Conservation (phyloP, 1,284 basidiomycete genomes). For the Trichosporon ovoides region DNA sequence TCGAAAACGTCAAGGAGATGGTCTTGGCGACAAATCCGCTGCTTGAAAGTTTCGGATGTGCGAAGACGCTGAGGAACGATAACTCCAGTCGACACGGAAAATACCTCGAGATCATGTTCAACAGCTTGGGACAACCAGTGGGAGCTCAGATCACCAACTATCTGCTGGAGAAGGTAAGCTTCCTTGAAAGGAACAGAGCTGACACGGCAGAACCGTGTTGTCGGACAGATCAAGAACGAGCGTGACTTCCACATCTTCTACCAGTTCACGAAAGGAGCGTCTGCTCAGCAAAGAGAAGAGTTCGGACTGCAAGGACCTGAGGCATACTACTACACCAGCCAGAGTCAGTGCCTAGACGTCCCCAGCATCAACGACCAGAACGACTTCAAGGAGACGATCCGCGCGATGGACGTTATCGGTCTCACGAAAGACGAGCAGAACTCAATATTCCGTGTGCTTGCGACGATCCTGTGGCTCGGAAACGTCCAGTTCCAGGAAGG, state of each 20-base stretch:
- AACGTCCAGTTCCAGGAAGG: conserved; percentile 86
- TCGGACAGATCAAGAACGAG: conserved; percentile 94
- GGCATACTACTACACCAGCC: conserved; percentile 87
- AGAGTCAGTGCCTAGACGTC: conserved; percentile 88
- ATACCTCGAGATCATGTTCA: conserved; percentile 99
- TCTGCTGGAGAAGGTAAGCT: conserved; percentile 75
- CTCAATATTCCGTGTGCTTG: conserved; percentile 90
- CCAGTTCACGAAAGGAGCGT: conserved; percentile 96
- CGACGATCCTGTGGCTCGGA: conserved; percentile 90
- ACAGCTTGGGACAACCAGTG: conserved; percentile 82
- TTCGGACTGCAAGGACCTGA: conserved; percentile 98
- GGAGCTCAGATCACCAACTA: conserved; percentile 99
- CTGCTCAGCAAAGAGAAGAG: conserved; percentile 83
- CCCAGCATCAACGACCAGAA: conserved; percentile 81
- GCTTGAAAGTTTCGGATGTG: conserved; percentile 97
- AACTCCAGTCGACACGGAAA: conserved; percentile 99
- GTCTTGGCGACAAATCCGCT: conserved; percentile 98
- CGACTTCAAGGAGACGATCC: conserved; percentile 85
- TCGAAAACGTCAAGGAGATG: conserved; percentile 99
- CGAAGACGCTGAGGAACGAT: conserved; percentile 97
- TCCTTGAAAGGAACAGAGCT: conserved; percentile 9
- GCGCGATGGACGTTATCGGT: conserved; percentile 92
- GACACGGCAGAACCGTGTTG: conserved; percentile 69
- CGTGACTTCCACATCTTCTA: conserved; percentile 99
- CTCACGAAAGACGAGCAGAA: conserved; percentile 76